phyloP scores from a whole-genome alignment of 805 yeast species.

The Kuraishia borneana region DNA sequence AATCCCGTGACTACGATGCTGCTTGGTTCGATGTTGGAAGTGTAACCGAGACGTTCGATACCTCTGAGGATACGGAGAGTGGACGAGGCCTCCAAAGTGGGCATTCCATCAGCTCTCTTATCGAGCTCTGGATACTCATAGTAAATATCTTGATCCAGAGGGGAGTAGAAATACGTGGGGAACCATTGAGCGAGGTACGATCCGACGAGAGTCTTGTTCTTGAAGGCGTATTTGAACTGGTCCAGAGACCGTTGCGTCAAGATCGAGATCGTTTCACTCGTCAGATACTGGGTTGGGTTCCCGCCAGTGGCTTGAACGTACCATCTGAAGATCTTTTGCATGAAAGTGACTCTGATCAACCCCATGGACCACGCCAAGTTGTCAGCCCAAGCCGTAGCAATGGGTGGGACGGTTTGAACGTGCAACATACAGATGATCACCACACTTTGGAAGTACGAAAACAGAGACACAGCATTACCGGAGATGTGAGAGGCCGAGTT shows the following conservation, averaged over 20 bases:
- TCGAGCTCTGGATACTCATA: not conserved
- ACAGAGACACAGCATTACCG: conserved; percentile 76
- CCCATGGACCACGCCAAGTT: conserved; percentile 96
- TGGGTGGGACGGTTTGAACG: conserved; percentile 82
- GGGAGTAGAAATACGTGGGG: conserved; percentile 2
- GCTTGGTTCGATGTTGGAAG: conserved; percentile 70
- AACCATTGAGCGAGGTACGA: conserved; percentile 8
- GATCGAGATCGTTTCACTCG: conserved; percentile 50
- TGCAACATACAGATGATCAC: conserved; percentile 78
- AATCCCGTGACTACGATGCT: conserved; percentile 79
- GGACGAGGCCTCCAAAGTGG: conserved; percentile 38
- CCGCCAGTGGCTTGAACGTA: conserved; percentile 87
- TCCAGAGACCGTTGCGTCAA: conserved; percentile 61
- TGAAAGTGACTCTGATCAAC: conserved; percentile 60
- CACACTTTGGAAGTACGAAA: conserved; percentile 80
- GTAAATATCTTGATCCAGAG: not conserved
- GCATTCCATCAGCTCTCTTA: conserved; percentile 9
- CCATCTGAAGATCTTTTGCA: conserved; percentile 84
- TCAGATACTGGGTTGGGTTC: conserved; percentile 55
- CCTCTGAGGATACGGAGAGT: conserved; percentile 72
- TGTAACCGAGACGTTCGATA: conserved; percentile 71
- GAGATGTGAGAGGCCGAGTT: conserved; percentile 83
- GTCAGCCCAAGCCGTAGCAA: conserved; percentile 87
- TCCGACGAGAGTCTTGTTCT: conserved; percentile 8
- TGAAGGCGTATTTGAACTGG: conserved; percentile 6